Evolutionary conservation across 768 basidiomycete genomes (phyloP), one percentile per base, ranked within the genome.

Genomic region (Leccinum fibrillosum): DNA sequence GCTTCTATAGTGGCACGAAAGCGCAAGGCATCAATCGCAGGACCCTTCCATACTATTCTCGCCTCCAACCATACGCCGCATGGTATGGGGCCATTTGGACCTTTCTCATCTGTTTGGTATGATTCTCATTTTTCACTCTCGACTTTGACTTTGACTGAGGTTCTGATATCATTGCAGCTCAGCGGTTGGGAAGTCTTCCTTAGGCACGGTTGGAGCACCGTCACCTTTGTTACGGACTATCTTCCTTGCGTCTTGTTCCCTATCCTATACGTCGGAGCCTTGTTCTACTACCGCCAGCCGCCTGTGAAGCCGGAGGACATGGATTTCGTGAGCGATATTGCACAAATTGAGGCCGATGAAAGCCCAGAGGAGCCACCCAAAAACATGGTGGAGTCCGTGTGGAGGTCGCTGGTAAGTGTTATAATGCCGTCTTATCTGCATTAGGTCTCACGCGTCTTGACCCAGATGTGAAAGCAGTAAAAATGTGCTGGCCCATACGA

Each of bases 181-280:
- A 79, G 71, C 57, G 81, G 76, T 13, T 83, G 73, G 69, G 56
- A 62, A 2, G 82, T 86, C 45, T 87, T 86, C 78, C 73, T 85
- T 52, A 73, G 71, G 53, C 76, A 71, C 25, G 60, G 74, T 0
- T 88, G 85, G 91, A 67, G 69, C 26, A 77, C 77, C 4, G 85
- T 82, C 30, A 79, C 72, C n/a, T 95, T 96, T 64, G 79, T 95
- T 54, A 93, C 92, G 23, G 92, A 84, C 70, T 97, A 95, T 72
- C 69, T 94, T 47, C 90, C 88, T 21, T 69, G 85, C 5, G 62
- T 68, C n/a, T 54, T 86, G 32, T 92, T 94, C 84, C 91, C 92
- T 19, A 53, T 94, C 52, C 68, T 96, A 37, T 96, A 90, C 72
- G 8, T 79, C 37, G 78, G 73, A 17, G 82, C 86, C 59, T 83